Evolutionary conservation across 225 moss, liverwort and hornwort genomes (phyloP), one percentile per base, ranked within the genome.

Genomic region (Takakia lepidozioides): DNA sequence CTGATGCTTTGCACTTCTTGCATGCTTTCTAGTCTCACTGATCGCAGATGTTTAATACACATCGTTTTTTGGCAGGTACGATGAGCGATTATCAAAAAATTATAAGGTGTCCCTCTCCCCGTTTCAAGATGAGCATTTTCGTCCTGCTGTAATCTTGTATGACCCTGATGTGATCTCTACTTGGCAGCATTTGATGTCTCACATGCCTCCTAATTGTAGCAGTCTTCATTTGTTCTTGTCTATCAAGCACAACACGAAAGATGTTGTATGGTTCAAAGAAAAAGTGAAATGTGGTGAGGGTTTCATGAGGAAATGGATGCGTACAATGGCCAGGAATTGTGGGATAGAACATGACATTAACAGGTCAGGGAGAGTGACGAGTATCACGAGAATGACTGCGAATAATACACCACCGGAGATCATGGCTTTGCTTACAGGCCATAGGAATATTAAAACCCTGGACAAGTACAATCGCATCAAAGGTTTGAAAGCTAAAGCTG

Each of bases 141-240:
- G n/a, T 5, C 41, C n/a, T 15, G 41, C 1, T 42, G n/a, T 42
- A 9, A 42, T 42, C 16, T 42, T 1, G 5, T 16, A 42, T 42
- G 41, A 42, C n/a, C 1, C n/a, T 42, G 18, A 42, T 42, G 41
- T 42, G 10, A 9, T 42, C 5, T 42, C 8, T 42, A 42, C 1
- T 42, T 42, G 8, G 10, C 5, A 42, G 8, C n/a, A 16, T 42
- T 19, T 10, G 14, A 42, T 42, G 8, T 15, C 16, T 42, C 41
- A 42, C 16, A 42, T 42, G 41, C 41, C 18, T n/a, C n/a, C n/a
- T n/a, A n/a, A n/a, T n/a, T n/a, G n/a, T n/a, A n/a, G n/a, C n/a
- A n/a, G n/a, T n/a, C n/a, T n/a, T n/a, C 41, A 42, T 42, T 2
- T 42, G 5, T 42, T 42, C n/a, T 16, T 41, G n/a, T 41, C 41